phyloP scores from a whole-genome alignment of 257 asterid genomes.

The Ballota nigra region DNA sequence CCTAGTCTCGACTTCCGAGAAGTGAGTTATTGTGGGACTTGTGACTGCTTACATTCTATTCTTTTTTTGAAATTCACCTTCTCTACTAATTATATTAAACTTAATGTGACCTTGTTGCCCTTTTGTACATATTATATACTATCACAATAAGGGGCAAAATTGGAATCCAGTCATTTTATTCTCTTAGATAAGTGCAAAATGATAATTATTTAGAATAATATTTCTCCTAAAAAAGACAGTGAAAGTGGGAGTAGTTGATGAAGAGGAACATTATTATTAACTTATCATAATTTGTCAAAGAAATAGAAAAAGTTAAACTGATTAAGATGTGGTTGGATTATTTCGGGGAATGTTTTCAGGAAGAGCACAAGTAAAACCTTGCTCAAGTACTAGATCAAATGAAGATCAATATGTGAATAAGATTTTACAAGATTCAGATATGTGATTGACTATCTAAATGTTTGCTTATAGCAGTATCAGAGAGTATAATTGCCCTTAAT shows the following conservation, averaged over 20 bases:
- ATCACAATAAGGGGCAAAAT: neutral
- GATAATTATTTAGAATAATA: too few relatives aligned
- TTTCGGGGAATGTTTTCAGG: too few relatives aligned
- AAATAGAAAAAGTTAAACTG: too few relatives aligned
- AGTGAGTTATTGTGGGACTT: constrained; percentile 12
- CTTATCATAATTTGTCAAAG: too few relatives aligned
- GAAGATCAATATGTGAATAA: neutral
- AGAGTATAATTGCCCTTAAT: neutral
- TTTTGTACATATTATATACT: too few relatives aligned
- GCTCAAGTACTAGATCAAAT: too few relatives aligned
- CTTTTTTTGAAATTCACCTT: neutral
- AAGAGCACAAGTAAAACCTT: too few relatives aligned
- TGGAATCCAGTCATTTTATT: too few relatives aligned
- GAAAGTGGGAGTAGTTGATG: neutral
- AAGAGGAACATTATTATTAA: too few relatives aligned
- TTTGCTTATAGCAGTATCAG: neutral
- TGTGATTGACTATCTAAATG: neutral
- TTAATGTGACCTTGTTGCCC: neutral
- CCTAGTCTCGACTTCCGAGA: neutral
- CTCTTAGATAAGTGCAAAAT: too few relatives aligned
- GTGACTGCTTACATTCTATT: neutral
- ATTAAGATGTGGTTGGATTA: too few relatives aligned
- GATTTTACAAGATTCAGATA: neutral
- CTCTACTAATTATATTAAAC: constrained; percentile 2
- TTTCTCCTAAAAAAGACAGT: too few relatives aligned